Conservation (phyloP, 2,329 filamentous ascomycete species). For the Penicillium sp. region DNA sequence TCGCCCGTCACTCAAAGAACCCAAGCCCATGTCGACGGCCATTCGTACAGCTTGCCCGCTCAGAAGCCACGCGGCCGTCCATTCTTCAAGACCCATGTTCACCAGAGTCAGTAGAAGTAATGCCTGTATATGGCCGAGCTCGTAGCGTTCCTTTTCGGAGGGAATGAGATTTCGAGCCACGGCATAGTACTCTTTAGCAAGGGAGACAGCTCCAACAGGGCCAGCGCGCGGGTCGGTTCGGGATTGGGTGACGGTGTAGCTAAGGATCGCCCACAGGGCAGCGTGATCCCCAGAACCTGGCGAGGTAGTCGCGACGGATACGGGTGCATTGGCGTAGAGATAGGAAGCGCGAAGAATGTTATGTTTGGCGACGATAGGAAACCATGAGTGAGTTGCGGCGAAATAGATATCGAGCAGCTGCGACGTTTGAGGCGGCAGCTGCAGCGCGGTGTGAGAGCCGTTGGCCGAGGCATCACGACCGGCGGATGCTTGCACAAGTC, state of each 20-base stretch:
- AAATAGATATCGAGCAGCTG: constrained; percentile 55
- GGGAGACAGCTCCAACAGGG: constrained; percentile 15
- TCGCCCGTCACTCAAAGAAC: constrained; percentile 23
- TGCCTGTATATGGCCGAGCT: constrained; percentile 44
- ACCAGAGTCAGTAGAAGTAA: constrained; percentile 47
- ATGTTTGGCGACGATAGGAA: constrained; percentile 57
- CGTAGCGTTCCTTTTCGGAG: constrained; percentile 37
- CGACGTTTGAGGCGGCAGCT: constrained; percentile 50
- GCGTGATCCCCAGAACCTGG: constrained; percentile 42
- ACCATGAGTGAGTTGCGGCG: constrained; percentile 55
- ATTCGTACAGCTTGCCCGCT: constrained; percentile 52
- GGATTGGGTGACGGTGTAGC: constrained; percentile 39
- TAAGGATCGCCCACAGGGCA: constrained; percentile 43
- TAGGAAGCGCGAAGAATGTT: constrained; percentile 55
- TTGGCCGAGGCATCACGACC: constrained; percentile 1
- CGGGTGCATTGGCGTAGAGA: constrained; percentile 46
- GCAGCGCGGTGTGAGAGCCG: constrained; percentile 16
- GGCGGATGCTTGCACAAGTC: constrained; percentile 22
- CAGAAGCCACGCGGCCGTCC: constrained; percentile 51
- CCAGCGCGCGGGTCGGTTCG: constrained; percentile 16
- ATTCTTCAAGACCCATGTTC: constrained; percentile 46
- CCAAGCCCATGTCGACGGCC: constrained; percentile 39
- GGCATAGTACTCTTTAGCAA: constrained; percentile 35
- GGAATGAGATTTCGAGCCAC: constrained; percentile 38
- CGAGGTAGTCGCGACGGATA: constrained; percentile 26